These are phyloP conservation scores for Alternaria incomplexa DNA, from an alignment of 2,329 filamentous ascomycete genomes.

Conservation along the genomic window DNA sequence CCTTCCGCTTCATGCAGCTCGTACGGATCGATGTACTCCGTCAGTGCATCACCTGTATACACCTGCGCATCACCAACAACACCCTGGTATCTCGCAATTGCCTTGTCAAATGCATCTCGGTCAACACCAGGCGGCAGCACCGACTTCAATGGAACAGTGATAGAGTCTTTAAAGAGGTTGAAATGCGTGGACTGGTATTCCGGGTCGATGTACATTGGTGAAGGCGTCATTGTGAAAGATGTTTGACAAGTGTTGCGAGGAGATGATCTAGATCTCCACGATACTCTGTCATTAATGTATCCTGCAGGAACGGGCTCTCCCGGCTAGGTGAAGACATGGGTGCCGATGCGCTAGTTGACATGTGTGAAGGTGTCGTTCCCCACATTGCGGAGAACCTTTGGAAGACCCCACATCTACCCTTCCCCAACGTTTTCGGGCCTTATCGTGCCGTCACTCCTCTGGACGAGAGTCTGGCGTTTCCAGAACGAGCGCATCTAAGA, in stretches of 20 bases:
- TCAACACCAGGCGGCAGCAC: conserved; percentile 52
- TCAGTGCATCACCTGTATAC: conserved; percentile 47
- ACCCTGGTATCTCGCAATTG: conserved; percentile 44
- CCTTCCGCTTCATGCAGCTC: conserved; percentile 52
- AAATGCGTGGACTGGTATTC: conserved; percentile 53
- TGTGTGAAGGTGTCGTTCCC: conserved; percentile 8
- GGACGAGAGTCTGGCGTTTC: neutral
- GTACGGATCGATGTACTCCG: conserved; percentile 57
- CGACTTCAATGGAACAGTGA: conserved; percentile 45
- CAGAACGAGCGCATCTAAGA: neutral
- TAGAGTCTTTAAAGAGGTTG: conserved; percentile 50
- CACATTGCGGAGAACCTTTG: conserved; percentile 19
- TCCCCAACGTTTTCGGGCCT: conserved; percentile 4
- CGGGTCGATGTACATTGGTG: conserved; percentile 44
- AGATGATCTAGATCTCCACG: neutral
- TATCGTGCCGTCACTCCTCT: neutral
- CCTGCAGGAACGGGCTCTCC: neutral
- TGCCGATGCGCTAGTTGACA: neutral
- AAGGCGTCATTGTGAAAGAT: conserved; percentile 15
- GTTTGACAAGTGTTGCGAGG: neutral
- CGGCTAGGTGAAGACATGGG: neutral
- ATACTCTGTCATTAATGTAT: neutral
- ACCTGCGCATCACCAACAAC: conserved; percentile 50
- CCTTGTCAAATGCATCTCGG: conserved; percentile 47
- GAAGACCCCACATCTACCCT: conserved; percentile 19